Base-by-base conservation (phyloP, 2,329 filamentous ascomycete genomes). In the Pseudocercospora musae region DNA sequence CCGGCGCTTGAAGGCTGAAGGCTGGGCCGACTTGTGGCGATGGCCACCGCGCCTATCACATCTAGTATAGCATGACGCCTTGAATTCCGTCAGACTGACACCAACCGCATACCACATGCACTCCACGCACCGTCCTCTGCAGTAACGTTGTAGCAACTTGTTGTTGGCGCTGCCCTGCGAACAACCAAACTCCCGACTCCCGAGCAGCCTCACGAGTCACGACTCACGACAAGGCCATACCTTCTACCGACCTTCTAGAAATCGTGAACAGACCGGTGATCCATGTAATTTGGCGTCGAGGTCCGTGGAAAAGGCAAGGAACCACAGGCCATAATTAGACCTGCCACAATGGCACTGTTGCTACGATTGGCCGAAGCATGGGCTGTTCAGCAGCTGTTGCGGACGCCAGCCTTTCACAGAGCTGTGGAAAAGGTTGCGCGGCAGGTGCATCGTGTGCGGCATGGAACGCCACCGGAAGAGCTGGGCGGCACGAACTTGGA, bases 361-460 rank as follows among this genome's bases (percentile, higher is more conserved):
- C 67, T 78, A 21, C 70, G 70, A 40, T 59, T 79, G 13, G 71
- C 79, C 13, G 78, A 79, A 72, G 76, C 77, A 62, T 70, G 70
- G 63, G 62, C 65, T 55, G 71, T 69, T 8, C 66, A 71, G 44
- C 70, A 84, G 78, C 80, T 87, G 59, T 78, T 86, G 46, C 74
- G 76, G 58, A 85, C 81, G 58, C 82, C 82, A 2, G 72, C 78
- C 37, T 87, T 86, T 76, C 84, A 86, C 68, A 78, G 80, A 58
- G 77, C 70, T 25, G 81, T 86, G 18, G 78, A 81, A 23, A 78
- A 78, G 60, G 77, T 82, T 11, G 83, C 85, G 54, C 77, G 76
- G 63, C 74, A 73, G 60, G 77, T 82, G 61, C 77, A 80, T 64
- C 72, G 76, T 31, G 68, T 82, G 13, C 73, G 73, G 18, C 74